These are phyloP conservation scores for Pseudocercospora crystallina DNA, from an alignment of 2,329 filamentous ascomycete species.

Conservation along the genomic window DNA sequence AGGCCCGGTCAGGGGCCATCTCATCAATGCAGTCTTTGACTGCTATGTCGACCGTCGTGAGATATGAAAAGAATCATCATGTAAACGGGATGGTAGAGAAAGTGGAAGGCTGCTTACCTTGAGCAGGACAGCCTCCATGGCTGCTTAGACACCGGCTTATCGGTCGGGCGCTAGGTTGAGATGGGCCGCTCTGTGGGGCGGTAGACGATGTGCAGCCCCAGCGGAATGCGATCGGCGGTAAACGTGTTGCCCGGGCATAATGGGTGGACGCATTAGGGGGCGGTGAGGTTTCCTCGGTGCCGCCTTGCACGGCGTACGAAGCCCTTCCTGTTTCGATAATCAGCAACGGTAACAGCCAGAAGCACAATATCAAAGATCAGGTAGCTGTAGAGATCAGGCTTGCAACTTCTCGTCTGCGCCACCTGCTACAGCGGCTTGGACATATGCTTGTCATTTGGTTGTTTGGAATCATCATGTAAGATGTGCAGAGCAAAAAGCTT, in stretches of 20 bases:
- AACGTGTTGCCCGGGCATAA: too few relatives aligned
- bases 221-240: too few relatives aligned
- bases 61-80: constrained; percentile 38
- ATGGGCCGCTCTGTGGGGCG: too few relatives aligned
- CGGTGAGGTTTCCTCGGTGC: too few relatives aligned
- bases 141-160: too few relatives aligned
- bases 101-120: constrained; percentile 8
- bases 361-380: too few relatives aligned
- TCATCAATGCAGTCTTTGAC: constrained; percentile 40
- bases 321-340: too few relatives aligned
- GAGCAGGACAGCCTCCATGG: background rate
- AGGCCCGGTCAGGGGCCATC: constrained; percentile 40
- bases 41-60: constrained; percentile 46
- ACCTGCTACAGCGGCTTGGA: constrained; percentile 40
- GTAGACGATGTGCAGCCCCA: too few relatives aligned
- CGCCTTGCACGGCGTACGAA: too few relatives aligned
- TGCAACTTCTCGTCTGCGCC: constrained; percentile 36
- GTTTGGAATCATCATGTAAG: constrained; percentile 35
- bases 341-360: too few relatives aligned
- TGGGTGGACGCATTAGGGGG: too few relatives aligned
- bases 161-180: too few relatives aligned
- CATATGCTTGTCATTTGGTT: constrained; percentile 43
- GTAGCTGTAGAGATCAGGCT: constrained; percentile 21
- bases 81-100: background rate
- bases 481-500: constrained; percentile 1